Percentiles rank a stretch among this genome's conserved stretches.
Evolutionary conservation across 768 basidiomycete genomes (phyloP).

Genomic region (Lepiota brunneoincarnata): DNA sequence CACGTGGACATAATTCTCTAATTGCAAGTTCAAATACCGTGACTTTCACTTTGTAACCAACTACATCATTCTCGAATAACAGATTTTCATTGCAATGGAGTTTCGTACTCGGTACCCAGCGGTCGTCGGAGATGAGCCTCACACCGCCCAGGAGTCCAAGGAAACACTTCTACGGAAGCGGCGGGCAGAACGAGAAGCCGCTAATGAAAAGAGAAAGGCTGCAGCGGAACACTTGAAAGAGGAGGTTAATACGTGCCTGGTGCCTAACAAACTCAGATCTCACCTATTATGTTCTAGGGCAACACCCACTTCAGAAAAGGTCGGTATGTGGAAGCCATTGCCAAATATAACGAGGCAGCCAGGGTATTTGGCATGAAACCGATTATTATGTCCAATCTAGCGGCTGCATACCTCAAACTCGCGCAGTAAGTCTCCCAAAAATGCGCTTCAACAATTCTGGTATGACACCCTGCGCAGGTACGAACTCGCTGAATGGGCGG

Average conservation of each 20-base stretch:
- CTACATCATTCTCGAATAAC: too few species aligned
- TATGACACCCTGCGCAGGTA: conserved; percentile 21
- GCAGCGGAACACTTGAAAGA: conserved; percentile 15
- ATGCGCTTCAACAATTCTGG: not conserved
- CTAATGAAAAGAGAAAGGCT: not conserved
- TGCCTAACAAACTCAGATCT: not conserved
- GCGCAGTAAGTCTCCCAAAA: conserved; percentile 20
- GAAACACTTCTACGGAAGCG: too few species aligned
- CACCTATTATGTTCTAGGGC: conserved; percentile 22
- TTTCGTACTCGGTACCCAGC: too few species aligned
- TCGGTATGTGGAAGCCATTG: conserved; percentile 27
- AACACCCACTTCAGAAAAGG: conserved; percentile 29
- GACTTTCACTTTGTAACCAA: too few species aligned
- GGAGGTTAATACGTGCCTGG: conserved; percentile 9
- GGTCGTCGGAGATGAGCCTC: too few species aligned
- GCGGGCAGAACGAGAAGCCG: not conserved
- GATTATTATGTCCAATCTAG: conserved; percentile 32
- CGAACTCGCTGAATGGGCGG: conserved; percentile 30
- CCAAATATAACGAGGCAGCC: conserved; percentile 26
- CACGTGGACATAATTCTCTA: too few species aligned
- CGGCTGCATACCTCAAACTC: conserved; percentile 34
- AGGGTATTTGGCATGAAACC: conserved; percentile 26
- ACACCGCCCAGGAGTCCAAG: too few species aligned
- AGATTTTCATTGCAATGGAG: too few species aligned
- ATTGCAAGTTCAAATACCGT: too few species aligned